Conservation (phyloP, 2,329 filamentous ascomycete genomes). For the Verticillium nonalfalfae region DNA sequence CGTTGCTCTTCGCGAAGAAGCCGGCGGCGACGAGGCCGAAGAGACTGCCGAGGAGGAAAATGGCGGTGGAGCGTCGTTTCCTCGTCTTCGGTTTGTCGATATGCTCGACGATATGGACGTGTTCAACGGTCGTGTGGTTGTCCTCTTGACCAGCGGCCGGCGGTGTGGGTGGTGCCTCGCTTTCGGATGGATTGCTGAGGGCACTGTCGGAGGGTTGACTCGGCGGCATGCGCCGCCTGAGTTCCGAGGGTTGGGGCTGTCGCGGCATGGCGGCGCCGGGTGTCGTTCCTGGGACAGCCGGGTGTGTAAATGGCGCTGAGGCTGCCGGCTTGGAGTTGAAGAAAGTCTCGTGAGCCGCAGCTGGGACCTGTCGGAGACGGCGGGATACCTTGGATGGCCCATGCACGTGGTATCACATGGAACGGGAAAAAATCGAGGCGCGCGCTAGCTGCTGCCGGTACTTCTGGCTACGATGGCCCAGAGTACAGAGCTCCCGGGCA, state of each 20-base stretch:
- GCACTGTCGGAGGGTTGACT: not conserved
- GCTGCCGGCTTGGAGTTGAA: not conserved
- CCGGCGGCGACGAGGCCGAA: constrained; percentile 84
- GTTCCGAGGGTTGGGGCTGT: not conserved
- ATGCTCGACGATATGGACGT: constrained; percentile 35
- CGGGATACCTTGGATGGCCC: not conserved
- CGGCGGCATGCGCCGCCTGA: constrained; percentile 15
- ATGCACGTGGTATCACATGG: not conserved
- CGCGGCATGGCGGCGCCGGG: not conserved
- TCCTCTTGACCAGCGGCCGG: constrained; percentile 18
- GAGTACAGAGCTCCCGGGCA: too few relatives aligned
- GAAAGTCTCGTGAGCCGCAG: not conserved
- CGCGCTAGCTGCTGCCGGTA: not conserved
- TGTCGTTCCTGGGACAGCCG: not conserved
- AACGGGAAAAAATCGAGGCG: not conserved
- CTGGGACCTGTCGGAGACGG: not conserved
- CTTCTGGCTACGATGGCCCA: not conserved
- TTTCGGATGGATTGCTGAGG: constrained; percentile 13
- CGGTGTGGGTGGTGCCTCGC: constrained; percentile 4
- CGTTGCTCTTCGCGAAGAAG: constrained; percentile 84
- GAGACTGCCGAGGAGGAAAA: constrained; percentile 84
- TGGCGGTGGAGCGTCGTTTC: constrained; percentile 72
- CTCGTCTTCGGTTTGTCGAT: constrained; percentile 39
- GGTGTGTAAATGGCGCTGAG: not conserved
- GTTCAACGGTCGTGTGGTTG: constrained; percentile 23